Base-by-base conservation (phyloP, 345 rosid genomes). In the Arabis hirsuta region DNA sequence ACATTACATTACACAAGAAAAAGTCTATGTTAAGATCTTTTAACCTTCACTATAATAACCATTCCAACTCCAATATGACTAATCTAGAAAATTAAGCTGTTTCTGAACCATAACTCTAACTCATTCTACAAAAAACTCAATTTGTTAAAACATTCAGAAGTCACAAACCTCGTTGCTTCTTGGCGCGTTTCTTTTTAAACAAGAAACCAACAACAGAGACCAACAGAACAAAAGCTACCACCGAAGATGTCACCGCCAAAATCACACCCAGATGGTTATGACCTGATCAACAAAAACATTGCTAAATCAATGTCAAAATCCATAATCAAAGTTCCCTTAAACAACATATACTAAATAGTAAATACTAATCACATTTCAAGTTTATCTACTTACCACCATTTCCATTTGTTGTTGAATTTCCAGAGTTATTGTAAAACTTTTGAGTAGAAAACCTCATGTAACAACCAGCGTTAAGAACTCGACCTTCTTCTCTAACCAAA, bases 391-490 rank as follows among this genome's bases (percentile, higher is more conserved):
- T 87, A 72, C 73, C 82, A 66, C 71, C 62, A 32, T 70, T 69
- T 20, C 42, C 53, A 62, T 24, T 27, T 42, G 84, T 38, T 12
- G 81, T 66, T 9, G 82, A 20, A n/a, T 62, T 69, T 9, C 73
- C 68, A 38, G 94, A 86, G 69, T 78, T 86, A 65, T 90, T 82
- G 22, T 85, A 90, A 63, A 94, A 94, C 74, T 67, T 94, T 2
- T 75, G 74, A 2, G 85, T 76, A 7, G 98, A 90, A 65, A 85
- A 86, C 46, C 96, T 83, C 83, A 90, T 55, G 68, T 89, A 94
- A 71, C 98, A 94, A 11, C 98, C 98, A 70, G 85, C 87, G 32
- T 83, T 86, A 84, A 86, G 73, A 36, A 57, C 86, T 62, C 93
- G 86, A 31, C 93, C 93, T 78, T 87, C 96, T 79, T 82, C 83